A percentile compares a stretch with the other conserved stretches of the same genome.
Conservation (phyloP, 129 eudicot species). For the Arctium minus region DNA sequence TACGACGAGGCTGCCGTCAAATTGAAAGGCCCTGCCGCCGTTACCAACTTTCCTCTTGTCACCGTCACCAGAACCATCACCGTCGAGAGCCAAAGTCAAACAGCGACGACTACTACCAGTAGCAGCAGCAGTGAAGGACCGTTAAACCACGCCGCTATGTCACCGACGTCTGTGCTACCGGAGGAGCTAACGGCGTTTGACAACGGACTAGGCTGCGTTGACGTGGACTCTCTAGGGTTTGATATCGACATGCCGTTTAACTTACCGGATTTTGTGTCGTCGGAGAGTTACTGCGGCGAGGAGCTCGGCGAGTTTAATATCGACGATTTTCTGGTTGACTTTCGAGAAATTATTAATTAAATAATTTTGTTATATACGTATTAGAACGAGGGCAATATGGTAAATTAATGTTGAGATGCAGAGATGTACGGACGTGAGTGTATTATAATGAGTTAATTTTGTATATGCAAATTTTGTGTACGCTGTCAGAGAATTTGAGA, state of each 20-base stretch:
- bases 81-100: slow-evolving; percentile 4
- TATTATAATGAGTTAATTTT: neutral
- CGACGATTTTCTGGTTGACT: slow-evolving; percentile 52
- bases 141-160: slow-evolving; percentile 26
- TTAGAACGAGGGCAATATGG: neutral
- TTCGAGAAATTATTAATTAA: slow-evolving; percentile 8
- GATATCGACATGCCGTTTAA: slow-evolving; percentile 33
- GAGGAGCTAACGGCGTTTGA: slow-evolving; percentile 36
- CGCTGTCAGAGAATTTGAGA: neutral
- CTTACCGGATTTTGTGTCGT: slow-evolving; percentile 35
- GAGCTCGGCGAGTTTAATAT: slow-evolving; percentile 48
- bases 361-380: slow-evolving; percentile 1
- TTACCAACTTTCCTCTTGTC: slow-evolving; percentile 56
- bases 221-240: slow-evolving; percentile 32
- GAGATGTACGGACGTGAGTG: neutral
- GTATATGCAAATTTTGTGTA: neutral
- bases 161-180: slow-evolving; percentile 64
- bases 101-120: neutral
- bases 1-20: slow-evolving; percentile 65
- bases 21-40: slow-evolving; percentile 52
- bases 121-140: slow-evolving; percentile 16
- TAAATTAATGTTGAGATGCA: neutral
- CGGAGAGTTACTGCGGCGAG: slow-evolving; percentile 31
- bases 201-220: slow-evolving; percentile 15
- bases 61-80: slow-evolving; percentile 24